Evolutionary conservation across 768 basidiomycete genomes (phyloP).

Genomic region (Antrodiella citrinella): DNA sequence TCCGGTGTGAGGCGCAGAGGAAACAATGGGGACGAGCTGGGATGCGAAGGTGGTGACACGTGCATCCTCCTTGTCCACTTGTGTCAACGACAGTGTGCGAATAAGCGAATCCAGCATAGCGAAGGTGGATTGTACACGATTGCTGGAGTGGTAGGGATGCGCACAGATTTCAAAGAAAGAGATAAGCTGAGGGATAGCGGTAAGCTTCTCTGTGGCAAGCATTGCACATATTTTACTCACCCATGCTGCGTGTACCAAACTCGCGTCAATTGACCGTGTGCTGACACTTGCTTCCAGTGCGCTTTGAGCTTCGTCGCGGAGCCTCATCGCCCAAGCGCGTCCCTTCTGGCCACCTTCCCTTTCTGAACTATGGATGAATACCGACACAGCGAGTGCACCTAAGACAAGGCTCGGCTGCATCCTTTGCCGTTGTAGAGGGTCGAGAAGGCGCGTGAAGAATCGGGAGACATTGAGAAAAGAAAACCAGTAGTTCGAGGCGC

Average conservation of each 20-base stretch:
- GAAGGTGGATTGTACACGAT: constrained; percentile 50
- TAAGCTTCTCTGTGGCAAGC: background rate
- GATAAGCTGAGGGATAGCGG: constrained; percentile 39
- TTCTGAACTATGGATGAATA: constrained; percentile 65
- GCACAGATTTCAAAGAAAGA: constrained; percentile 67
- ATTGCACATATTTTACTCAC: constrained; percentile 29
- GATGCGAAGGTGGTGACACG: constrained; percentile 40
- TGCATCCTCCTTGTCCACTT: constrained; percentile 52
- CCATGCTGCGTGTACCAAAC: constrained; percentile 70
- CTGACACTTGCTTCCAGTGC: constrained; percentile 65
- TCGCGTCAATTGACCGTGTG: constrained; percentile 66
- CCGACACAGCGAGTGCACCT: constrained; percentile 56
- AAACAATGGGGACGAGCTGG: constrained; percentile 41
- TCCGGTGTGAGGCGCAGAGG: constrained; percentile 4
- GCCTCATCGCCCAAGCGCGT: constrained; percentile 46
- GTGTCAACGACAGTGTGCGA: constrained; percentile 48
- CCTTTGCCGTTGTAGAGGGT: constrained; percentile 41
- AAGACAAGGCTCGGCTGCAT: constrained; percentile 66
- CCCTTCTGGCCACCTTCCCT: constrained; percentile 41
- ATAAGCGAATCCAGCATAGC: constrained; percentile 62
- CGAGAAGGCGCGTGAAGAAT: constrained; percentile 52
- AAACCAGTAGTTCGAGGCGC: constrained; percentile 61
- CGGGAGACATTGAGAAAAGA: constrained; percentile 66
- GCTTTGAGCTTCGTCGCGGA: constrained; percentile 62
- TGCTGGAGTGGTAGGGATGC: constrained; percentile 50